These are phyloP conservation scores for Plicaturopsis crispa DNA, from an alignment of 768 basidiomycete species.

Conservation along the genomic window DNA sequence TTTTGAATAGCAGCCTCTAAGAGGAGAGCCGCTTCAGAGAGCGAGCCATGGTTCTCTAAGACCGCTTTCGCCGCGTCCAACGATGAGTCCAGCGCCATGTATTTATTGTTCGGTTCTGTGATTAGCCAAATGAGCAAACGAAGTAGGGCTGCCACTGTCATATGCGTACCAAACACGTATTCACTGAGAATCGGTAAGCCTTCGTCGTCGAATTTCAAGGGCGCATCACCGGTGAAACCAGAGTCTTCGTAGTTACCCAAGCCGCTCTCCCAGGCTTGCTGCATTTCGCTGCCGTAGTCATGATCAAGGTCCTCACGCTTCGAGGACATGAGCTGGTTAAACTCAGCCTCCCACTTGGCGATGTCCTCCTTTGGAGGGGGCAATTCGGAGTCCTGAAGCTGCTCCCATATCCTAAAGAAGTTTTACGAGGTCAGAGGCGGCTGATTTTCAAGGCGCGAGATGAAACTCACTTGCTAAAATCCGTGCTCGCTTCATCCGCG, in stretches of 20 bases:
- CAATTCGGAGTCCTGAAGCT: constrained; percentile 48
- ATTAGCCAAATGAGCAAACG: not conserved
- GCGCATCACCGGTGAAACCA: constrained; percentile 19
- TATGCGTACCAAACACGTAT: constrained; percentile 69
- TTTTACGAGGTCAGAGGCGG: constrained; percentile 5
- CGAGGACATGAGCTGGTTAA: constrained; percentile 67
- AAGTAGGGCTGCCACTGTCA: constrained; percentile 4
- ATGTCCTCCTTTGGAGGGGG: constrained; percentile 57
- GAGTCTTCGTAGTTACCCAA: constrained; percentile 34
- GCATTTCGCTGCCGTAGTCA: constrained; percentile 56
- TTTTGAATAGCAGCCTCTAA: constrained; percentile 87
- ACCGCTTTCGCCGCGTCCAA: constrained; percentile 71
- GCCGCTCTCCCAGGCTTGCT: constrained; percentile 55
- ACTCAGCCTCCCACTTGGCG: constrained; percentile 78
- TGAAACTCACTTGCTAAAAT: too few species aligned
- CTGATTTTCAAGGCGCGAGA: not conserved
- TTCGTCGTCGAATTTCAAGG: constrained; percentile 52
- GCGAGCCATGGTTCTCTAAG: constrained; percentile 72
- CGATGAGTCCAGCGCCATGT: constrained; percentile 40
- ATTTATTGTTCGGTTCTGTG: constrained; percentile 67
- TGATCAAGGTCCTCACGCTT: constrained; percentile 59
- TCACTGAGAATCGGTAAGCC: constrained; percentile 68
- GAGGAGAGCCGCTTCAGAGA: constrained; percentile 81
- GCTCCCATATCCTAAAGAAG: constrained; percentile 51
- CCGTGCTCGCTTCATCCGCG: too few species aligned